phyloP scores from a whole-genome alignment of 1,284 basidiomycete genomes.

The Moniliella sp. region DNA sequence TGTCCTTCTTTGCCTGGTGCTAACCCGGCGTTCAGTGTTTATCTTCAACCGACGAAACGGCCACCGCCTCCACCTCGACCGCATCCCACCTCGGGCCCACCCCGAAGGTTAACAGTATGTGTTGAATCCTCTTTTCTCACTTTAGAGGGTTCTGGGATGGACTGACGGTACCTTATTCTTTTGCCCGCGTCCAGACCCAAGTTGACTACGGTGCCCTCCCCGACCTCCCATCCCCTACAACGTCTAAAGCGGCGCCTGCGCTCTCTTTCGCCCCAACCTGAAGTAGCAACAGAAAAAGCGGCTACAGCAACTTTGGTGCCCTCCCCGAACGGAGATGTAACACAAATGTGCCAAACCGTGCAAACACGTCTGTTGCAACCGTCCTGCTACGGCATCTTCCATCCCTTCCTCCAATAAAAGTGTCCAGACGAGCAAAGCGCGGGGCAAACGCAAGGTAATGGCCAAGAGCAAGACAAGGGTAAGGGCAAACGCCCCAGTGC shows the following conservation, averaged over 20 bases:
- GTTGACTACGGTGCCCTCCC: neutral
- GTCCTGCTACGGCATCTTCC: too few species aligned
- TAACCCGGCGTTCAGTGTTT: neutral
- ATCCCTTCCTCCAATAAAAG: too few species aligned
- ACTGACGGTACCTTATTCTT: too few species aligned
- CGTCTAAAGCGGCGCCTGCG: neutral
- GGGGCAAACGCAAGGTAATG: too few species aligned
- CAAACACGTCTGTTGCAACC: neutral
- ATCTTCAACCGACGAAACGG: neutral
- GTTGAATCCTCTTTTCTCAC: too few species aligned
- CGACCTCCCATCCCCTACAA: neutral
- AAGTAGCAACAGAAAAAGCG: too few species aligned
- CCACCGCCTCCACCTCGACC: neutral
- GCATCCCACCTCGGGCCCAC: too few species aligned
- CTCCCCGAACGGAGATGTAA: neutral
- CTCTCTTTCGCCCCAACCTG: neutral
- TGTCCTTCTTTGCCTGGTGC: neutral
- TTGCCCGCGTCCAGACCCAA: neutral
- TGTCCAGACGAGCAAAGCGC: too few species aligned
- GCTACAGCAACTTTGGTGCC: too few species aligned
- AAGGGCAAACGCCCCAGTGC: too few species aligned
- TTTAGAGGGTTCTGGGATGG: too few species aligned
- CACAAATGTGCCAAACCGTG: neutral
- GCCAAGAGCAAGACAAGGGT: too few species aligned
- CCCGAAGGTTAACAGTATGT: neutral